Base-by-base conservation (phyloP, 2,329 filamentous ascomycete genomes). In the Leptoxyphium fumago region DNA sequence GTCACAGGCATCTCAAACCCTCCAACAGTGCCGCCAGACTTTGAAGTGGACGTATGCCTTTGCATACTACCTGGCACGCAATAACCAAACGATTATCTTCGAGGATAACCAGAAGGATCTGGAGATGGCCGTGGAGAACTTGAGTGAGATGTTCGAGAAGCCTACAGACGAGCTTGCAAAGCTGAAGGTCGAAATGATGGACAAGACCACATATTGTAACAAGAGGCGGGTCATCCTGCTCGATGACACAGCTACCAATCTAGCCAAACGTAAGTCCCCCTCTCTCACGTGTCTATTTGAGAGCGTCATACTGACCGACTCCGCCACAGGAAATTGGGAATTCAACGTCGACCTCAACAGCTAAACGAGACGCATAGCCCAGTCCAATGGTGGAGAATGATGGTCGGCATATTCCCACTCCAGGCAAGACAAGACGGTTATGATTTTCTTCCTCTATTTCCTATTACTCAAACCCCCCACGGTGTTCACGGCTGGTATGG, bases 91-190 rank as follows among this genome's bases (percentile, higher is more conserved):
- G 0, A 85, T 89, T 60, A 96, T 98, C 43, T 98, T 98, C 48
- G 91, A 98, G 63, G 88, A 96, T 62, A 98, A 98, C 62, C 91
- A 98, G 59, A 94, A 94, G 64, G 91, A 98, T 60, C 68, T 98
- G 18, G 91, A 98, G 64, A 83, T 98, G 78, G 89, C 91, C 0
- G 91, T 96, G 1, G 91, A 98, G 67, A 88, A 84, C 45, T 68
- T 98, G 51, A 94, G 86, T n/a, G 88, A 94, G 64, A 94, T 98
- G 86, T 98, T 98, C 53, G 91, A 98, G 72, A 95, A 94, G 69
- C 86, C 88, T 0, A 85, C 89, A n/a, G 69, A 78, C 36, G 87
- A 95, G 55, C 70, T 98, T 14, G 77, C 85, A 3, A 77, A 82
- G 39, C 71, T 95, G 47, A 96, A 95, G 68, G 86, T 94, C 6